A percentile compares a stretch with the other conserved stretches of the same genome.
phyloP scores from a whole-genome alignment of 1,284 basidiomycete species.

The Gymnopus androsaceus region DNA sequence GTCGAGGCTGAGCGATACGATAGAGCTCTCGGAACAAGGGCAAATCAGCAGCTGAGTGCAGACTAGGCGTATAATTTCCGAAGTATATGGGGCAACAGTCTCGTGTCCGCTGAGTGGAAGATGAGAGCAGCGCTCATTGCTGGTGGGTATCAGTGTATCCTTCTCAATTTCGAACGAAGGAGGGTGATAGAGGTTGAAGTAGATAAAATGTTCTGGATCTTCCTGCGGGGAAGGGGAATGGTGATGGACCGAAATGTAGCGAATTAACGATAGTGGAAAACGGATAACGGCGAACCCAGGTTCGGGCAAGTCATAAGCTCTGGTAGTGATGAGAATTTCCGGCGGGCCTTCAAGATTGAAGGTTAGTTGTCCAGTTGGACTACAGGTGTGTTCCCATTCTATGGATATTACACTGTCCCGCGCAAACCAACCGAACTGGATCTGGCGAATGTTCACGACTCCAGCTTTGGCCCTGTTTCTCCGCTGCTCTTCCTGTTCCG shows the following conservation, averaged over 20 bases:
- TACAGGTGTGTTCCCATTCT: slow-evolving; percentile 48
- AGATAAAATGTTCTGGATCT: slow-evolving; percentile 37
- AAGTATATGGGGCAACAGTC: slow-evolving; percentile 45
- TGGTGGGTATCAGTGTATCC: slow-evolving; percentile 28
- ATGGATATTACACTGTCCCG: slow-evolving; percentile 55
- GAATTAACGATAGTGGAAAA: slow-evolving; percentile 48
- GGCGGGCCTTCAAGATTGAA: slow-evolving; percentile 6
- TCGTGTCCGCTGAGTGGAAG: slow-evolving; percentile 25
- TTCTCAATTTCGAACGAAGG: slow-evolving; percentile 37
- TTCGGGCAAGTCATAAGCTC: not conserved
- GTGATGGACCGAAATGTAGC: slow-evolving; percentile 33
- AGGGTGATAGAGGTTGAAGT: slow-evolving; percentile 42
- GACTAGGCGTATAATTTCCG: slow-evolving; percentile 49
- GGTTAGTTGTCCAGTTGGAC: not conserved
- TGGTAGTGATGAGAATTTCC: slow-evolving; percentile 4
- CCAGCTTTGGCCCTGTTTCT: slow-evolving; percentile 32
- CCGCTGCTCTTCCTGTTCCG: slow-evolving; percentile 34
- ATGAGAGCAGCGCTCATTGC: slow-evolving; percentile 27
- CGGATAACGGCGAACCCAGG: slow-evolving; percentile 33
- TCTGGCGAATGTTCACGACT: slow-evolving; percentile 32
- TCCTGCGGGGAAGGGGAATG: slow-evolving; percentile 23
- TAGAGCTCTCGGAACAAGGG: slow-evolving; percentile 41
- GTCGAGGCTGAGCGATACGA: slow-evolving; percentile 37
- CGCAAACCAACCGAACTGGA: slow-evolving; percentile 61
- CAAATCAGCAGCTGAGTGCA: slow-evolving; percentile 38